phyloP scores from a whole-genome alignment of 257 asterid genomes.

The Capsicum chinense region DNA sequence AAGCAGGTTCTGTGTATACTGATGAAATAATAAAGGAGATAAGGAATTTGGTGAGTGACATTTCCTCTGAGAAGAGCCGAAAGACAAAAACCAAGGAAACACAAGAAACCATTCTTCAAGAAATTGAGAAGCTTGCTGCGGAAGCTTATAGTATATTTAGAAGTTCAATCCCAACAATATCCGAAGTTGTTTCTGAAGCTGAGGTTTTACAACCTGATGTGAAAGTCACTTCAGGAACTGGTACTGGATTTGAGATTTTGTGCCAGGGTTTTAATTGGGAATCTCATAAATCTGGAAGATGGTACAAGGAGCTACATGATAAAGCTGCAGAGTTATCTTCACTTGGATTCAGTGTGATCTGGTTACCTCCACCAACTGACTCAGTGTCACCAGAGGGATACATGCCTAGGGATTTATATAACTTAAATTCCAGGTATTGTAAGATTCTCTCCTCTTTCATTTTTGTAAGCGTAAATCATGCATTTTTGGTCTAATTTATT shows the following conservation, averaged over 20 bases:
- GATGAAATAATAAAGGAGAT: conserved; percentile 82
- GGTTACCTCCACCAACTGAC: conserved; percentile 99
- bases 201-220: conserved; percentile 48
- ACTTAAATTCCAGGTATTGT: conserved; percentile 87
- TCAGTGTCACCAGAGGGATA: conserved; percentile 98
- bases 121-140: conserved; percentile 98
- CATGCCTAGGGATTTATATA: conserved; percentile 93
- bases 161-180: conserved; percentile 56
- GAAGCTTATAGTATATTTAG: conserved; percentile 95
- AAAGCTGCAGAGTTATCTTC: conserved; percentile 74
- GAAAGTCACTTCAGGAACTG: conserved; percentile 77
- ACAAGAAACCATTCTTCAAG: conserved; percentile 90
- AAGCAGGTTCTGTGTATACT: conserved; percentile 50
- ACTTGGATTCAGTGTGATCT: conserved; percentile 83
- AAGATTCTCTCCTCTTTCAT: not conserved
- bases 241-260: conserved; percentile 82
- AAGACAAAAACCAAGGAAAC: conserved; percentile 64
- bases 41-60: conserved; percentile 67
- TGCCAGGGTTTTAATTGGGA: conserved; percentile 99
- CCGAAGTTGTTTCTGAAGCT: conserved; percentile 49
- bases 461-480: not conserved
- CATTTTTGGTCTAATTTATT: conserved; percentile 14
- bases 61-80: conserved; percentile 65
- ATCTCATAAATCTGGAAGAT: conserved; percentile 89
- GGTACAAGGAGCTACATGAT: conserved; percentile 80